phyloP scores from a whole-genome alignment of 2,329 filamentous ascomycete genomes.

The Aaosphaeria arxii region DNA sequence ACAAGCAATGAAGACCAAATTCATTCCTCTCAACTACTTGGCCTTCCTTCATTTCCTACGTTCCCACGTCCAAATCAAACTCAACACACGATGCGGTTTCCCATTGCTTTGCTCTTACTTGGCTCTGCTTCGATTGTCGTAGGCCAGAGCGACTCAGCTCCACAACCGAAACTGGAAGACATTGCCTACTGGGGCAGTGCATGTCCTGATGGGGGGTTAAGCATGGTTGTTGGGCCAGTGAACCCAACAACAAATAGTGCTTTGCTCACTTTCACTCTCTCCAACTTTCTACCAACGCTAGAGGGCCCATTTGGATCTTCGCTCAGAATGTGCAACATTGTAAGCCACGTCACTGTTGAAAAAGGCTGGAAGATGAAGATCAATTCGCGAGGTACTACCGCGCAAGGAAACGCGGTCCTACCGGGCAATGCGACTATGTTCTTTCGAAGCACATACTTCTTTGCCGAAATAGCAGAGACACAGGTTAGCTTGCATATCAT shows the following conservation, averaged over 20 bases:
- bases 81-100: constrained; percentile 4
- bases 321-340: constrained; percentile 12
- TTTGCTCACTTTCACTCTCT: constrained; percentile 8
- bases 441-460: constrained; percentile 7
- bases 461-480: constrained; percentile 2
- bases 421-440: constrained; percentile 6
- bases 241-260: constrained; percentile 4
- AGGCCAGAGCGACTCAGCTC: background rate
- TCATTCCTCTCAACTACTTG: background rate
- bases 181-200: constrained; percentile 11
- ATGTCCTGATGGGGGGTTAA: constrained; percentile 9
- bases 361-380: constrained; percentile 7
- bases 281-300: constrained; percentile 8
- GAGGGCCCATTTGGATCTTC: constrained; percentile 9
- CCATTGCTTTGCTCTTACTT: constrained; percentile 1
- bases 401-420: constrained; percentile 5
- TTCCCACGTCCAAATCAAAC: constrained; percentile 1
- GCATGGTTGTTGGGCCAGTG: constrained; percentile 3
- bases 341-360: constrained; percentile 1
- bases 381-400: constrained; percentile 8
- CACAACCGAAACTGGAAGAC: constrained; percentile 4
- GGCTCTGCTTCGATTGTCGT: constrained; percentile 2
- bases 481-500: constrained; percentile 6
- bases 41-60: background rate
- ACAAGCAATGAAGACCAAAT: background rate